Evolutionary conservation across 495 filamentous ascomycete species (phyloP).

Genomic region (Daldinia concentrica): DNA sequence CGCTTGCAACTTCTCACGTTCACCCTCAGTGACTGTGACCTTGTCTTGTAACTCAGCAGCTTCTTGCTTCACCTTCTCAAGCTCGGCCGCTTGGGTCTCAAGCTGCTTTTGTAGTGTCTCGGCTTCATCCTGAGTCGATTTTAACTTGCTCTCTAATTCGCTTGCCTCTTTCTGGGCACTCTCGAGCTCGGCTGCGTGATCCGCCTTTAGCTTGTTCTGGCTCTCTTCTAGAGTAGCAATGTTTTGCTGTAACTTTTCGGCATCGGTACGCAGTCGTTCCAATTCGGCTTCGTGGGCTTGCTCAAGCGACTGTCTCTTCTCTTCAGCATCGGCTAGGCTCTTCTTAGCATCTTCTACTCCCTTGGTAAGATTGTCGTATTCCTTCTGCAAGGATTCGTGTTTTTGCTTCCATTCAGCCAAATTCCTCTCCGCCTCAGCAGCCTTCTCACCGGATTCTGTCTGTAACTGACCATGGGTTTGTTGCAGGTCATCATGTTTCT

Average conservation of each 20-base stretch:
- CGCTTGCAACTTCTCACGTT: conserved; percentile 23
- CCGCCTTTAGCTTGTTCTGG: conserved; percentile 25
- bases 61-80: conserved; percentile 30
- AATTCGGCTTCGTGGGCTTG: conserved; percentile 30
- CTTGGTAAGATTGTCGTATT: conserved; percentile 18
- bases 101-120: conserved; percentile 23
- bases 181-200: conserved; percentile 29
- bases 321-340: conserved; percentile 16
- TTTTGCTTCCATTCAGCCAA: conserved; percentile 31
- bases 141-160: conserved; percentile 24
- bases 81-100: conserved; percentile 13
- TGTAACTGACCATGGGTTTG: conserved; percentile 13
- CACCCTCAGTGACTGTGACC: conserved; percentile 10
- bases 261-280: conserved; percentile 14
- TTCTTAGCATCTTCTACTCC: conserved; percentile 22
- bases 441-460: conserved; percentile 23
- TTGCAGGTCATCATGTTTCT: conserved; percentile 27
- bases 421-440: conserved; percentile 16
- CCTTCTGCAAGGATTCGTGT: conserved; percentile 23
- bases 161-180: conserved; percentile 28
- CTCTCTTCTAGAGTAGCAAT: conserved; percentile 16
- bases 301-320: conserved; percentile 28
- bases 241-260: conserved; percentile 28
- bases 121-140: conserved; percentile 23
- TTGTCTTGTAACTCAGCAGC: conserved; percentile 19